Base-by-base conservation (phyloP, 208 protist species). In the Strigomonas oncopelti region DNA sequence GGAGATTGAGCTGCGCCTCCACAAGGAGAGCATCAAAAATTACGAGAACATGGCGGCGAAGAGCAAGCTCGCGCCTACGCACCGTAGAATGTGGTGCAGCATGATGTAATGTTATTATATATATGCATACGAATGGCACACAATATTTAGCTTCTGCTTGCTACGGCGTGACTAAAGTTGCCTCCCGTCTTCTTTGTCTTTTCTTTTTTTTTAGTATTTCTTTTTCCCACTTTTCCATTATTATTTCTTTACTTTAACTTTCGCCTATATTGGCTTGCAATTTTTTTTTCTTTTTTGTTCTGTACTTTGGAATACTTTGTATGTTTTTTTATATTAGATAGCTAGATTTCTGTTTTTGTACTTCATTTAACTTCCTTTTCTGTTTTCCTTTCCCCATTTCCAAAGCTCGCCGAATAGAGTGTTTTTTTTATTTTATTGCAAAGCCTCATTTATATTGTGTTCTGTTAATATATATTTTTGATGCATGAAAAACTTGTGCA, bases 321-420 rank as follows among this genome's bases (percentile, higher is more conserved):
- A 52, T 25, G 16, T 14, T 5, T n/a, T 5, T 52, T 52, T 22
- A 5, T 52, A 4, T 52, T 52, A 52, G 18, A 52, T 22, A 5
- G 46, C 32, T 51, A 64, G 61, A 55, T 68, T 61, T 61, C 7
- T 24, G 34, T 58, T 64, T 63, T 64, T 54, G 55, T 59, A 42
- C 45, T 64, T 51, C 24, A n/a, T 13, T 64, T 56, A 64, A 34
- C 16, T 51, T 62, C 18, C 48, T 38, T n/a, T 27, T 42, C 27
- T 11, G 16, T 60, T 32, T 22, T 22, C 20, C 16, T 5, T 31
- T 60, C 25, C 4, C 4, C 8, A 22, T 8, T 20, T 20, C 13
- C 4, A 56, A 56, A 56, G 8, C n/a, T 29, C 52, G n/a, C n/a
- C n/a, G n/a, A 61, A 31, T 18, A 34, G 5, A 7, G 29, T 42